These are phyloP conservation scores for Trichoderma sp. DNA, from an alignment of 2,329 filamentous ascomycete species.

Conservation along the genomic window DNA sequence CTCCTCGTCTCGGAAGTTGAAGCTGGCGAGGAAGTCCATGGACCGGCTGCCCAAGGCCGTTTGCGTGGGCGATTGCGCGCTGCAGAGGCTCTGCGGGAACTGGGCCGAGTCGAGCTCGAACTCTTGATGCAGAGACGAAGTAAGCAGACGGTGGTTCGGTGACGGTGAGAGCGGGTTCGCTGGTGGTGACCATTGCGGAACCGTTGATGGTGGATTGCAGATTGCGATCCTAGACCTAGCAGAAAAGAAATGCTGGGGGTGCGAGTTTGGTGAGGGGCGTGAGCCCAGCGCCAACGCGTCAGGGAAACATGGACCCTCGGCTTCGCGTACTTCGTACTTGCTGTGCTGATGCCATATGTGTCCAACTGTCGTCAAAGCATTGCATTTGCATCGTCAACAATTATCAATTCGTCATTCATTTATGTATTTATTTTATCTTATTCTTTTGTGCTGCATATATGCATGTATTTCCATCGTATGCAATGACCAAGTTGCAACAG, in stretches of 20 bases:
- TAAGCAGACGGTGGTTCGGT: background rate
- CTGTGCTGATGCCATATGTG: background rate
- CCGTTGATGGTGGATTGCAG: background rate
- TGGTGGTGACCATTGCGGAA: conserved; percentile 4
- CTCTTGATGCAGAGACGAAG: conserved; percentile 23
- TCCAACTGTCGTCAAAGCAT: background rate
- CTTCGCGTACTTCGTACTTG: too few species aligned
- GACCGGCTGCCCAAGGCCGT: conserved; percentile 2
- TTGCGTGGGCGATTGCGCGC: conserved; percentile 18
- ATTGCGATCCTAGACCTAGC: background rate
- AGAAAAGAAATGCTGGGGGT: background rate
- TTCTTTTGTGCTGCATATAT: background rate
- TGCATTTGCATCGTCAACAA: background rate
- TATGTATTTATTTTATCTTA: background rate
- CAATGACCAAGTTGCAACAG: background rate
- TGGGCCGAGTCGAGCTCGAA: conserved; percentile 22
- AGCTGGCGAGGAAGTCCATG: conserved; percentile 43
- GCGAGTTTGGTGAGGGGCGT: conserved; percentile 14
- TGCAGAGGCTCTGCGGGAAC: conserved; percentile 23
- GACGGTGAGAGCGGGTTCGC: conserved; percentile 11
- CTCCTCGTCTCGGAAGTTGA: conserved; percentile 29
- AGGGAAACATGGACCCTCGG: background rate
- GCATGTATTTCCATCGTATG: background rate
- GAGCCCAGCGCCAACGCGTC: conserved; percentile 13
- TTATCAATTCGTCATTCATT: background rate